Evolutionary conservation across 345 rosid species (phyloP), one percentile per base, ranked within the genome.

Genomic region (Pistacia vera): DNA sequence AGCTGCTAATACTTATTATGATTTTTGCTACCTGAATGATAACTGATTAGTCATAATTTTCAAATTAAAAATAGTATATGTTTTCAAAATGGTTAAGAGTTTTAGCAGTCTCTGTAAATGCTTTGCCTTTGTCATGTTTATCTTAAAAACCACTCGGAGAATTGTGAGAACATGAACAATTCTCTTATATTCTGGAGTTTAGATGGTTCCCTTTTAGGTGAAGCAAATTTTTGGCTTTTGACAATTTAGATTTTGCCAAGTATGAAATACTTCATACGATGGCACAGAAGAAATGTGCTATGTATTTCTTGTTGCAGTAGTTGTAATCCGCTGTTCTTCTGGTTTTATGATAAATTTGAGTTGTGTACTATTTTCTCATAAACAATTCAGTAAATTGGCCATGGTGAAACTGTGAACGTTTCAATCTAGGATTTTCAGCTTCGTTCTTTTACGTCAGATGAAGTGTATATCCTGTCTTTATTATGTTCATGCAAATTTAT

Each of bases 1-100:
- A 79, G 77, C 25, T 59, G 56, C 28, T 52, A 30, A 72, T 51
- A 33, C 62, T 63, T 36, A n/a, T 18, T 20, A 35, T 33, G 55
- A 69, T 2, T 69, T 51, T 41, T 41, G 8, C 8, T 41, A 1
- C 36, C 4, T 1, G 14, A 12, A 0, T 69, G 11, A 1, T 54
- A 44, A 28, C 8, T 30, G 22, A 68, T 8, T 11, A 16, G 48
- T 52, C 13, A 33, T 66, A 14, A 58, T 49, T 73, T 8, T 60
- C 55, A 25, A 51, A 36, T 65, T 41, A 30, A 16, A 52, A 68
- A 52, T 36, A 28, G 4, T 14, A 28, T 17, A 51, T 16, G 30
- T 49, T 25, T 63, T 46, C 10, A 13, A 20, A 63, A 18, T 70
- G 54, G 22, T 41, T 58, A 35, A 72, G 52, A 33, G 9, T 41